phyloP scores from a whole-genome alignment of 495 filamentous ascomycete species.

The Talaromyces proteolyticus region DNA sequence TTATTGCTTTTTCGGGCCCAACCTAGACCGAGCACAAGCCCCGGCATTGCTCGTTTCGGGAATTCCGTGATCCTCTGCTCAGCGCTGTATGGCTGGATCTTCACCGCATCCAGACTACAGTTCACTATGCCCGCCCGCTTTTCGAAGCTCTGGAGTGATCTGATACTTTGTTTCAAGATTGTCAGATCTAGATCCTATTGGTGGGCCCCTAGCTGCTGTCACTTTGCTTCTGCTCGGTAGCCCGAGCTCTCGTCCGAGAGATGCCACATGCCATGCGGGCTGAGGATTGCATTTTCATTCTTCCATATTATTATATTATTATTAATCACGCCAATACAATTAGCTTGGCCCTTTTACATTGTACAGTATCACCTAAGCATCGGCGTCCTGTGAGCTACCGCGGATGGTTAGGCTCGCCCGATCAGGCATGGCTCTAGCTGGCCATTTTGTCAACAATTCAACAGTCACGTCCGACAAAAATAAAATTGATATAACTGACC shows the following conservation, averaged over 20 bases:
- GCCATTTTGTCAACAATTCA: too few relatives aligned
- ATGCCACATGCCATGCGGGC: neutral
- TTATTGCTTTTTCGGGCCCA: neutral
- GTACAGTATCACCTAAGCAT: too few relatives aligned
- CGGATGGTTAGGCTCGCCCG: too few relatives aligned
- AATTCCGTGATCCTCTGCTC: neutral
- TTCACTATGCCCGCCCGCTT: too few relatives aligned
- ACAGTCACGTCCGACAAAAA: too few relatives aligned
- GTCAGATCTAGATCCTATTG: neutral
- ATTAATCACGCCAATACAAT: neutral
- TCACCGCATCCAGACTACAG: neutral
- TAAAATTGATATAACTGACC: too few relatives aligned
- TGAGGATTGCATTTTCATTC: too few relatives aligned
- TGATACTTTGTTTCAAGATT: neutral
- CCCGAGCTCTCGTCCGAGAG: neutral
- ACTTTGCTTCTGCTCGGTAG: too few relatives aligned
- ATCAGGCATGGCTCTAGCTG: too few relatives aligned
- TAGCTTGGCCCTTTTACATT: neutral
- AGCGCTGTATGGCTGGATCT: neutral
- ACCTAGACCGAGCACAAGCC: neutral
- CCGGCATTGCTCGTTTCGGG: neutral
- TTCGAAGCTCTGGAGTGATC: too few relatives aligned
- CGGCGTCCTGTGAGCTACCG: too few relatives aligned
- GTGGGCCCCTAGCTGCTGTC: neutral
- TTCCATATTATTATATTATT: too few relatives aligned